Conservation (phyloP, 345 rosid genomes). For the Corchorus olitorius region DNA sequence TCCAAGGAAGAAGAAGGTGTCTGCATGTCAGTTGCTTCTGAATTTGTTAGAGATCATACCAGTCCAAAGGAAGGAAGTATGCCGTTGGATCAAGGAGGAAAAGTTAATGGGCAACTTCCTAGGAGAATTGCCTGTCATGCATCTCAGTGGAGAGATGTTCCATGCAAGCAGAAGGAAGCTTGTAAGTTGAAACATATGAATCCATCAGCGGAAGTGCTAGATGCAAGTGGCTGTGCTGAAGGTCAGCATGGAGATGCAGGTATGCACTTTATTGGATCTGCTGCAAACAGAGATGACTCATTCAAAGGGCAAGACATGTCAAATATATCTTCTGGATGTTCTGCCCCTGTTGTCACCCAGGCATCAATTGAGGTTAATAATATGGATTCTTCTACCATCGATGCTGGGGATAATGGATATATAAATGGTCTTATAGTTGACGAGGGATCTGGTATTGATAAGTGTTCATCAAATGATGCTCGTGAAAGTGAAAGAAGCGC, state of each 20-base stretch:
- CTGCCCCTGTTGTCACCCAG: constrained; percentile 43
- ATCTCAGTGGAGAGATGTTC: constrained; percentile 54
- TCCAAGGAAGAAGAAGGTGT: constrained; percentile 17
- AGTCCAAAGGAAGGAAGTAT: constrained; percentile 24
- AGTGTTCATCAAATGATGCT: constrained; percentile 51
- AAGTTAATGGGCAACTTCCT: constrained; percentile 16
- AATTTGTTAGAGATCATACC: constrained; percentile 25
- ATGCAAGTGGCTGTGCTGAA: constrained; percentile 25
- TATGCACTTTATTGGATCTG: constrained; percentile 24
- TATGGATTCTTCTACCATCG: constrained; percentile 31
- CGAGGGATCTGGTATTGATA: constrained; percentile 50
- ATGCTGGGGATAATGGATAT: constrained; percentile 31
- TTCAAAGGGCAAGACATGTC: constrained; percentile 41
- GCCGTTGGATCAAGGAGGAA: constrained; percentile 25
- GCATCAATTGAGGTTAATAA: constrained; percentile 40
- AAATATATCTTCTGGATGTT: constrained; percentile 49
- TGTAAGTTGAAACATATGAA: constrained; percentile 19
- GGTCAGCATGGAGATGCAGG: constrained; percentile 29
- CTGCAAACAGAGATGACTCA: constrained; percentile 26
- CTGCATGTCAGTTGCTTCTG: constrained; percentile 26
- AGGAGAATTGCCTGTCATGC: constrained; percentile 20
- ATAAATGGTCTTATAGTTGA: constrained; percentile 39
- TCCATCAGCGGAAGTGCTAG: constrained; percentile 21
- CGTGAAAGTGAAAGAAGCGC: constrained; percentile 50
- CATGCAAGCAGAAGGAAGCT: constrained; percentile 33